These are phyloP conservation scores for Gliomastix tumulicola DNA, from an alignment of 2,329 filamentous ascomycete genomes.

Conservation along the genomic window DNA sequence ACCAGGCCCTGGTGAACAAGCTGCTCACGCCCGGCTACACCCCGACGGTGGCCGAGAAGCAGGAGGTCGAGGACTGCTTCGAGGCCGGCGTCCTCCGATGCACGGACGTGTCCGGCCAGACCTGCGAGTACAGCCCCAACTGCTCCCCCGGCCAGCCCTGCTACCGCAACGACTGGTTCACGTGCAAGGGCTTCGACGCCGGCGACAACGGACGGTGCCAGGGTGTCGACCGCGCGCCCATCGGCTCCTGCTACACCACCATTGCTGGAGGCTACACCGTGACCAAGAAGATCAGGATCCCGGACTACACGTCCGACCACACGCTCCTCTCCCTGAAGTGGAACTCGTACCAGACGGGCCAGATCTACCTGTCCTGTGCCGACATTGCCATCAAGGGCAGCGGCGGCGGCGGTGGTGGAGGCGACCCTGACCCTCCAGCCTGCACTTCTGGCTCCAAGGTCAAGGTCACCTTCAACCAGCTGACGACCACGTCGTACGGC, in stretches of 20 bases:
- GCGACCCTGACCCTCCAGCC: slow-evolving; percentile 10
- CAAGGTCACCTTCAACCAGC: slow-evolving; percentile 36
- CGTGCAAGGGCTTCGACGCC: slow-evolving; percentile 36
- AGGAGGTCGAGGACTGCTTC: slow-evolving; percentile 46
- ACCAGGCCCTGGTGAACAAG: slow-evolving; percentile 42
- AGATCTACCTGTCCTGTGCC: slow-evolving; percentile 46
- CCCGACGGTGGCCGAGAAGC: slow-evolving; percentile 43
- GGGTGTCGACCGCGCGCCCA: slow-evolving; percentile 34
- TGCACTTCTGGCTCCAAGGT: slow-evolving; percentile 13
- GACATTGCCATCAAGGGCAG: slow-evolving; percentile 37
- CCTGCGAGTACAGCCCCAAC: slow-evolving; percentile 39
- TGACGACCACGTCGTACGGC: slow-evolving; percentile 35
- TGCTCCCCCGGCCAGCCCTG: slow-evolving; percentile 35
- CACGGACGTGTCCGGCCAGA: slow-evolving; percentile 41
- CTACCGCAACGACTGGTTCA: slow-evolving; percentile 47
- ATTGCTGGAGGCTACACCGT: slow-evolving; percentile 48
- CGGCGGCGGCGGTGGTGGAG: no score
- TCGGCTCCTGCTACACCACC: slow-evolving; percentile 40
- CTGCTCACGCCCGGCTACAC: slow-evolving; percentile 38
- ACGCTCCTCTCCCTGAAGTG: slow-evolving; percentile 45
- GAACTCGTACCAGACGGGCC: slow-evolving; percentile 47
- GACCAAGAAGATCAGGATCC: slow-evolving; percentile 42
- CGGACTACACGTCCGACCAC: slow-evolving; percentile 38
- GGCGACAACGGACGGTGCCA: slow-evolving; percentile 33
- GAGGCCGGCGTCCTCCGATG: slow-evolving; percentile 37